These are phyloP conservation scores for Brassica hybrid DNA, from an alignment of 441 rosid genomes.

Conservation along the genomic window DNA sequence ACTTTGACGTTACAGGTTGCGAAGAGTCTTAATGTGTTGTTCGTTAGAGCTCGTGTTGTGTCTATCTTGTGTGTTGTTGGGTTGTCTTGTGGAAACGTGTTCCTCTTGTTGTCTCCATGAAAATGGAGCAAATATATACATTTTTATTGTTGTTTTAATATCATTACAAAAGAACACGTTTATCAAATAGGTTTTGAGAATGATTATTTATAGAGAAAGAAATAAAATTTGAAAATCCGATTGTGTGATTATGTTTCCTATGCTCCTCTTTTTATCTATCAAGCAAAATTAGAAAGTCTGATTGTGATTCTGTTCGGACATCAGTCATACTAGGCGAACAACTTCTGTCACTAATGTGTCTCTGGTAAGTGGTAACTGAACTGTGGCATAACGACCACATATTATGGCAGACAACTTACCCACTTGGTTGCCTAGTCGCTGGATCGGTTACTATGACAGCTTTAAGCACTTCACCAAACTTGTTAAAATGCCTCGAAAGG, in stretches of 20 bases:
- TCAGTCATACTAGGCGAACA: constrained; percentile 65
- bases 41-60: constrained; percentile 62
- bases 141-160: no score
- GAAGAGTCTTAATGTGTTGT: constrained; percentile 69
- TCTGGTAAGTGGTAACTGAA: no score
- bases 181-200: constrained; percentile 9
- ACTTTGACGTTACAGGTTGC: constrained; percentile 56
- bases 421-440: no score
- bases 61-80: constrained; percentile 63
- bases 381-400: no score
- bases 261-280: constrained; percentile 16
- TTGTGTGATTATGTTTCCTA: neutral
- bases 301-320: constrained; percentile 71
- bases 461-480: constrained; percentile 89
- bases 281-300: constrained; percentile 27
- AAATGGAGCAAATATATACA: neutral
- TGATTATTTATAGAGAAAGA: constrained; percentile 20
- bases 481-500: constrained; percentile 88
- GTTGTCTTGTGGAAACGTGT: constrained; percentile 53
- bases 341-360: constrained; percentile 1
- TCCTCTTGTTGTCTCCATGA: constrained; percentile 34
- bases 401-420: no score
- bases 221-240: neutral
- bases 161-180: no score
- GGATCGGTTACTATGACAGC: constrained; percentile 70